Base-by-base conservation (phyloP, 441 rosid genomes). In the Manihot esculenta region DNA sequence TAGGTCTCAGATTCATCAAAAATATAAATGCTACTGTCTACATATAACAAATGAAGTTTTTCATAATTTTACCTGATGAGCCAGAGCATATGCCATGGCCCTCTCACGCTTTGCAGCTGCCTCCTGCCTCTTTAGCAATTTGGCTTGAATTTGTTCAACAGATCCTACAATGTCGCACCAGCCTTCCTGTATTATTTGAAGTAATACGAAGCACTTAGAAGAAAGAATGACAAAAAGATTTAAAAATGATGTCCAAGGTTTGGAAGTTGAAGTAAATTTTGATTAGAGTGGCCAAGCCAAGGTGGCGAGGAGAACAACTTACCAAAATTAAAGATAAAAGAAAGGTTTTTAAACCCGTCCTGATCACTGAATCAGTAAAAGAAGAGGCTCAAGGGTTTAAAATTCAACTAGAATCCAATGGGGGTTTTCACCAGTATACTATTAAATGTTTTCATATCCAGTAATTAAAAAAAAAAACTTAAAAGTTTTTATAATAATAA, bases 91-190 rank as follows among this genome's bases (percentile, higher is more conserved):
- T 26, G 99, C 98, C 95, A 96, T 96, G 57, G 98, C 97, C 76
- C 98, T 90, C 84, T 96, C 99, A 62, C 99, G 97, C 84, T 96
- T 96, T 65, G 96, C 97, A 62, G 97, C 98, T 86, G 99, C 99
- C 81, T 89, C 94, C 84, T 93, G 97, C 78, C 97, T 83, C 87
- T 96, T 91, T 21, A 91, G 78, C 68, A 96, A 78, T 85, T 96
- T 96, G 66, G 97, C 80, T 84, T 96, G 99, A 74, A 96, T 96
- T 79, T 96, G 78, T 81, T 93, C 87, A 73, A 96, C 99, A 77
- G 98, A 96, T 54, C 99, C 99, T 74, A 86, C 84, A 76, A 95
- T 90, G 75, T 91, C 96, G 7, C 99, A 96, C 99, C 98, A 96
- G 73, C 97, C 98, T 79, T 86, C 97, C 98, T 93, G 93, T 73